Conservation (phyloP, 805 yeast genomes). For the Candida tibetensis region DNA sequence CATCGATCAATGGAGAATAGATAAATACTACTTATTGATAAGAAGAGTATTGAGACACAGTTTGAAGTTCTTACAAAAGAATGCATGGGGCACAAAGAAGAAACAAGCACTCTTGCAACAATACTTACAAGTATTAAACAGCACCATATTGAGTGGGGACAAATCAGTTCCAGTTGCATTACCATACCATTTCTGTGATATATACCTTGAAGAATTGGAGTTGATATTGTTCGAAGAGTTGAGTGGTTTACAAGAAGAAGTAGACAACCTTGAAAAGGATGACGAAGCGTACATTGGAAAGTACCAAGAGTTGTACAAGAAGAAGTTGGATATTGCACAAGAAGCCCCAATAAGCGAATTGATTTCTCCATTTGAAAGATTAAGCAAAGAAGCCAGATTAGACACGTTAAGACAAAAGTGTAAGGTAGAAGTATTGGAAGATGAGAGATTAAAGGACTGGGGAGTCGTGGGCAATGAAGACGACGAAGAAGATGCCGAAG, state of each 20-base stretch:
- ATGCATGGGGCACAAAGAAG: conserved; percentile 64
- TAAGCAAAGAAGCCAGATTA: conserved; percentile 48
- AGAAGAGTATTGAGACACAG: conserved; percentile 72
- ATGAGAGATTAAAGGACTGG: conserved; percentile 65
- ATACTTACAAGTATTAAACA: conserved; percentile 43
- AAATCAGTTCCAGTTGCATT: conserved; percentile 66
- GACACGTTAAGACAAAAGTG: conserved; percentile 67
- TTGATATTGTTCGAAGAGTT: conserved; percentile 52
- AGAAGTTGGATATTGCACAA: conserved; percentile 32
- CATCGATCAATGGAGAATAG: conserved; percentile 82
- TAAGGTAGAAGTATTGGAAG: conserved; percentile 62
- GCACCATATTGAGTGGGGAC: conserved; percentile 57
- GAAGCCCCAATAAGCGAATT: conserved; percentile 53
- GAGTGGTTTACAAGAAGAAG: conserved; percentile 45
- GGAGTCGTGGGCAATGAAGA: conserved; percentile 41
- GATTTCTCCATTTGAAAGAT: conserved; percentile 56
- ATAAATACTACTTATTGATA: conserved; percentile 78
- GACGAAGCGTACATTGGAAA: conserved; percentile 34
- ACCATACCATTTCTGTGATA: conserved; percentile 81
- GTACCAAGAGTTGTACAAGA: conserved; percentile 28
- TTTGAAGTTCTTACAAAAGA: conserved; percentile 51
- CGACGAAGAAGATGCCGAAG: conserved; percentile 22
- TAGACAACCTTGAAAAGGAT: conserved; percentile 18
- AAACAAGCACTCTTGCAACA: conserved; percentile 41
- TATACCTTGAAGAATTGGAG: conserved; percentile 81